Conservation (phyloP, 805 yeast species). For the Yamadazyma tumulicola region DNA sequence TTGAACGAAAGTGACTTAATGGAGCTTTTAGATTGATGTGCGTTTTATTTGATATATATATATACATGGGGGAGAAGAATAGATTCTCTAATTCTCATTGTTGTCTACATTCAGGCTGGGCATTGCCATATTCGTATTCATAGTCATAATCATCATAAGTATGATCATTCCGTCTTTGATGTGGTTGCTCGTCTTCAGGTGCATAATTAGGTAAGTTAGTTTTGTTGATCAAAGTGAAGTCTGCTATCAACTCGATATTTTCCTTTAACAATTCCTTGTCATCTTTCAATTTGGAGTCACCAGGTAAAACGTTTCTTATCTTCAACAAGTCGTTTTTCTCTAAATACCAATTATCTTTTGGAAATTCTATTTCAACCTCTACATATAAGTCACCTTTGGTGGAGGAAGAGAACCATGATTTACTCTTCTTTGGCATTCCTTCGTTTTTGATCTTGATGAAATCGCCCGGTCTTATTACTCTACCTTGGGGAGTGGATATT, state of each 20-base stretch:
- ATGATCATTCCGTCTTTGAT: slow-evolving; percentile 6
- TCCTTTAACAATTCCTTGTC: slow-evolving; percentile 24
- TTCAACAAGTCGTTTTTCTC: slow-evolving; percentile 63
- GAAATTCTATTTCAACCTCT: slow-evolving; percentile 72
- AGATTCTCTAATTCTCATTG: slow-evolving; percentile 14
- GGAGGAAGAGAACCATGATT: slow-evolving; percentile 26
- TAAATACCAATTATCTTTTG: slow-evolving; percentile 78
- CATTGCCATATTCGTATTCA: slow-evolving; percentile 5
- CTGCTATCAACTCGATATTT: slow-evolving; percentile 35
- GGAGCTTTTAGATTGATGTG: slow-evolving; percentile 29
- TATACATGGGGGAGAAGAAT: neutral
- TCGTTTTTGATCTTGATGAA: slow-evolving; percentile 60
- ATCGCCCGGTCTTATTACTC: slow-evolving; percentile 77
- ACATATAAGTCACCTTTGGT: slow-evolving; percentile 68
- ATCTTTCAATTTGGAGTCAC: slow-evolving; percentile 18
- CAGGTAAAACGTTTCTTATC: slow-evolving; percentile 55
- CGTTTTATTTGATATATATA: neutral
- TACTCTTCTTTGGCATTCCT: slow-evolving; percentile 73
- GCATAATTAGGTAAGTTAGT: slow-evolving; percentile 30
- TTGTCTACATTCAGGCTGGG: slow-evolving; percentile 35
- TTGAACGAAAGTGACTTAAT: slow-evolving; percentile 31
- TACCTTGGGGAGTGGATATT: slow-evolving; percentile 68
- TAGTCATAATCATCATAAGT: slow-evolving; percentile 14
- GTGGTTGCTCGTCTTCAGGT: slow-evolving; percentile 18
- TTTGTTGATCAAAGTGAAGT: slow-evolving; percentile 25